Percentiles rank a stretch among this genome's conserved stretches.
phyloP scores from a whole-genome alignment of 805 yeast species.

The Zygoascus ofunaensis region DNA sequence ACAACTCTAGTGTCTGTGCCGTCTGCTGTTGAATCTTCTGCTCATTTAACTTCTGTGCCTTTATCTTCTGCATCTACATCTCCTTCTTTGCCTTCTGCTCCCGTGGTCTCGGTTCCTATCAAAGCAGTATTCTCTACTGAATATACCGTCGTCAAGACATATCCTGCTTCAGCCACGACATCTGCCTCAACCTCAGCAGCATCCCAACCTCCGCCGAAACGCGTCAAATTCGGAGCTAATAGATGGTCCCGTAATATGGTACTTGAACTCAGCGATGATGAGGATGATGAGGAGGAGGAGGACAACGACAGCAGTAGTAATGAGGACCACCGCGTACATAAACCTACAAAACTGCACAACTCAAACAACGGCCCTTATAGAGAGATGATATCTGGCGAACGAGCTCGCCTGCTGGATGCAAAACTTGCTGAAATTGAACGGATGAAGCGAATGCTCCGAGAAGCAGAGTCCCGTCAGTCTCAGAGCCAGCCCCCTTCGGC shows the following conservation, averaged over 20 bases:
- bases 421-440: constrained; percentile 15
- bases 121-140: neutral
- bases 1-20: neutral
- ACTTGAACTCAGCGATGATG: constrained; percentile 18
- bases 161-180: neutral
- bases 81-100: neutral
- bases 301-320: constrained; percentile 8
- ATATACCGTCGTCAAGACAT: neutral
- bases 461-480: too few species aligned
- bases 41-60: neutral
- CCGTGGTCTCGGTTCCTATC: neutral
- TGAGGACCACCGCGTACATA: neutral
- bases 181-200: neutral
- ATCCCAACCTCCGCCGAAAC: neutral
- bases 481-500: too few species aligned
- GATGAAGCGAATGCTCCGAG: constrained; percentile 9
- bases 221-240: constrained; percentile 16
- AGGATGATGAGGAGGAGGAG: constrained; percentile 18
- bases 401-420: neutral
- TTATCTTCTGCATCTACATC: neutral
- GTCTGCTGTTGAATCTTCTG: neutral
- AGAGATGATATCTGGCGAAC: constrained; percentile 7
- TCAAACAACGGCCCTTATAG: too few species aligned
- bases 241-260: constrained; percentile 17
- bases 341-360: too few species aligned